phyloP scores from a whole-genome alignment of 108 stramenopile species.

The Fragilaria radians region DNA sequence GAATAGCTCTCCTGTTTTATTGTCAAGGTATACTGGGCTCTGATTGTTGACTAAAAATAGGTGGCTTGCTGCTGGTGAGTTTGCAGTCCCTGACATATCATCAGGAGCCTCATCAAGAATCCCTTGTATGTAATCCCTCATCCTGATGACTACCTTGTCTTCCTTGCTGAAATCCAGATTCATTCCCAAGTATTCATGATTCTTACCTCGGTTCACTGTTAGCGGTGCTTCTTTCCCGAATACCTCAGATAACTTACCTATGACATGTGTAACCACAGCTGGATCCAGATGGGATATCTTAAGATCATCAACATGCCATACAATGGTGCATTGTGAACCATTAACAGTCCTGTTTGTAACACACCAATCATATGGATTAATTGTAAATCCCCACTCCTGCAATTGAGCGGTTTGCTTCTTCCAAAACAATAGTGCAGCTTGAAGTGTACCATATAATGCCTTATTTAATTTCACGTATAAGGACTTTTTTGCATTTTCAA shows the following conservation, averaged over 20 bases:
- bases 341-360: slow-evolving; percentile 20
- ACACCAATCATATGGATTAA: slow-evolving; percentile 41
- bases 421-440: slow-evolving; percentile 16
- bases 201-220: slow-evolving; percentile 3
- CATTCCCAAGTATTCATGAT: slow-evolving; percentile 39
- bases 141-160: slow-evolving; percentile 7
- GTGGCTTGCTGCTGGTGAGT: slow-evolving; percentile 23
- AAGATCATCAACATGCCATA: slow-evolving; percentile 24
- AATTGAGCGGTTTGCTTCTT: background rate
- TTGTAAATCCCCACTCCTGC: slow-evolving; percentile 16
- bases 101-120: slow-evolving; percentile 13
- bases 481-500: slow-evolving; percentile 11
- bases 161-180: slow-evolving; percentile 7
- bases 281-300: slow-evolving; percentile 25
- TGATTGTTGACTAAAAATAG: slow-evolving; percentile 28
- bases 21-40: background rate
- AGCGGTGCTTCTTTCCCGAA: slow-evolving; percentile 14
- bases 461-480: slow-evolving; percentile 18
- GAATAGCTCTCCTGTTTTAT: background rate
- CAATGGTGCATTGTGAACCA: slow-evolving; percentile 15
- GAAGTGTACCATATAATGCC: slow-evolving; percentile 18
- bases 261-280: slow-evolving; percentile 4
- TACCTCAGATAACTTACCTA: slow-evolving; percentile 3
- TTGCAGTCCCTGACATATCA: slow-evolving; percentile 8
- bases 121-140: slow-evolving; percentile 10